These are phyloP conservation scores for Arthroderma uncinatum DNA, from an alignment of 2,329 filamentous ascomycete genomes.

Conservation along the genomic window DNA sequence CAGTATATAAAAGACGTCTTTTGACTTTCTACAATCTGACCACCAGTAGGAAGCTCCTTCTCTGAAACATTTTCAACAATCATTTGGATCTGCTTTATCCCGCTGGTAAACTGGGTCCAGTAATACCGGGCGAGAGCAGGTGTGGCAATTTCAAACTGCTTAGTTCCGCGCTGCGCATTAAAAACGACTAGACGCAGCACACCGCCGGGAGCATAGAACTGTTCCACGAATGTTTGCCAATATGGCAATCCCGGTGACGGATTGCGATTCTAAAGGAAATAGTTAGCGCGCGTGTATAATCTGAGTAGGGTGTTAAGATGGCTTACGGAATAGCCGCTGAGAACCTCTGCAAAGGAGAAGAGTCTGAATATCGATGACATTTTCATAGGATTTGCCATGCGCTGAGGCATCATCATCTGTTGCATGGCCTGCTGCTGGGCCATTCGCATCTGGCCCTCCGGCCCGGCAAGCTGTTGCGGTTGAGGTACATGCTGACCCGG, in stretches of 20 bases:
- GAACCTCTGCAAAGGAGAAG: conserved; percentile 45
- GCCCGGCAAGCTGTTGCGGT: conserved; percentile 29
- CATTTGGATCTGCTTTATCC: conserved; percentile 75
- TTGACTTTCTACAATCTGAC: conserved; percentile 62
- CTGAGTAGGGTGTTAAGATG: conserved; percentile 10
- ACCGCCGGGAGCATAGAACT: conserved; percentile 69
- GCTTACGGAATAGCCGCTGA: conserved; percentile 48
- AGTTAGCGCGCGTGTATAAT: neutral
- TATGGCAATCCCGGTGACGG: conserved; percentile 58
- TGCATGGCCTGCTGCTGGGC: conserved; percentile 29
- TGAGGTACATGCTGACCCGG: conserved; percentile 23
- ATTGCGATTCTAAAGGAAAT: conserved; percentile 41
- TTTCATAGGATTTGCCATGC: conserved; percentile 26
- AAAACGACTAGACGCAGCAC: conserved; percentile 63
- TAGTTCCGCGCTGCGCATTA: conserved; percentile 48
- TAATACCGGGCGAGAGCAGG: conserved; percentile 81
- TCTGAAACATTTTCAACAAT: conserved; percentile 61
- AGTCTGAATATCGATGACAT: conserved; percentile 42
- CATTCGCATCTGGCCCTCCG: conserved; percentile 32
- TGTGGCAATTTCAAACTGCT: conserved; percentile 76
- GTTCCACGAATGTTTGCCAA: conserved; percentile 69
- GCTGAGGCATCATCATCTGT: conserved; percentile 31
- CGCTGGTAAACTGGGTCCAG: conserved; percentile 76
- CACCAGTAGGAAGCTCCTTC: conserved; percentile 48
- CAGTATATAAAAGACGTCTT: conserved; percentile 78